Percentiles rank a stretch among this genome's conserved stretches.
These are phyloP conservation scores for Colletotrichum magnum DNA, from an alignment of 2,329 filamentous ascomycete genomes.

Conservation along the genomic window DNA sequence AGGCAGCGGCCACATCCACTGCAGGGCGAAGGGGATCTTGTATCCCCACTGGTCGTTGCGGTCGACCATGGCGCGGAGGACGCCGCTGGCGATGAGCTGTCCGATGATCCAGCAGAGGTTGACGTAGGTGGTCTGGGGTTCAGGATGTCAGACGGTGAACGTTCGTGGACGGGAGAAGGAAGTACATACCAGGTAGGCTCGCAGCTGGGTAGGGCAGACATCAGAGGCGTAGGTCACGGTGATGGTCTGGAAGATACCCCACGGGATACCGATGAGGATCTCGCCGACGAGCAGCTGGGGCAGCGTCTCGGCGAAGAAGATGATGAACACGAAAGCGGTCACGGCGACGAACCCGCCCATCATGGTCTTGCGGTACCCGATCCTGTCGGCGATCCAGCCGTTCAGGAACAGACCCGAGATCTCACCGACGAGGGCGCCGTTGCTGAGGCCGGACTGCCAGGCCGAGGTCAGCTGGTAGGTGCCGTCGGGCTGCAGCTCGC, in stretches of 20 bases:
- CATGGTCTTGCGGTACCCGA: slow-evolving; percentile 63
- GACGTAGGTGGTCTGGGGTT: slow-evolving; percentile 56
- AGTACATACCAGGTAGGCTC: slow-evolving; percentile 61
- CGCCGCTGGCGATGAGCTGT: slow-evolving; percentile 60
- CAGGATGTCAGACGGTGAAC: slow-evolving; percentile 42
- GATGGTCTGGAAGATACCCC: slow-evolving; percentile 63
- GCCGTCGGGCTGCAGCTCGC: slow-evolving; percentile 50
- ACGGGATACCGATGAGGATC: slow-evolving; percentile 62
- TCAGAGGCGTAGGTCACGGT: slow-evolving; percentile 65
- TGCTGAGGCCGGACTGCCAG: slow-evolving; percentile 67
- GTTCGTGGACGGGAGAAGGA: background rate
- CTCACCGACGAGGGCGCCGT: slow-evolving; percentile 62
- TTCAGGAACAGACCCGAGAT: slow-evolving; percentile 66
- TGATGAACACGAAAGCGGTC: slow-evolving; percentile 62
- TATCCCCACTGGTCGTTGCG: slow-evolving; percentile 59
- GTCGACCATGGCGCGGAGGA: slow-evolving; percentile 56
- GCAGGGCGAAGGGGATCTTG: slow-evolving; percentile 63
- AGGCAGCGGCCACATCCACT: slow-evolving; percentile 65
- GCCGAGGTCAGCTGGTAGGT: slow-evolving; percentile 59
- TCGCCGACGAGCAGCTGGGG: slow-evolving; percentile 59
- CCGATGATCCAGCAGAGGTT: slow-evolving; percentile 67
- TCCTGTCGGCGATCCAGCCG: slow-evolving; percentile 62
- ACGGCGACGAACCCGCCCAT: slow-evolving; percentile 56
- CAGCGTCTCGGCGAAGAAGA: slow-evolving; percentile 61
- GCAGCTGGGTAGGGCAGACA: slow-evolving; percentile 59